A percentile compares a stretch with the other conserved stretches of the same genome.
phyloP scores from a whole-genome alignment of 345 rosid genomes.

The Acer saccharum region DNA sequence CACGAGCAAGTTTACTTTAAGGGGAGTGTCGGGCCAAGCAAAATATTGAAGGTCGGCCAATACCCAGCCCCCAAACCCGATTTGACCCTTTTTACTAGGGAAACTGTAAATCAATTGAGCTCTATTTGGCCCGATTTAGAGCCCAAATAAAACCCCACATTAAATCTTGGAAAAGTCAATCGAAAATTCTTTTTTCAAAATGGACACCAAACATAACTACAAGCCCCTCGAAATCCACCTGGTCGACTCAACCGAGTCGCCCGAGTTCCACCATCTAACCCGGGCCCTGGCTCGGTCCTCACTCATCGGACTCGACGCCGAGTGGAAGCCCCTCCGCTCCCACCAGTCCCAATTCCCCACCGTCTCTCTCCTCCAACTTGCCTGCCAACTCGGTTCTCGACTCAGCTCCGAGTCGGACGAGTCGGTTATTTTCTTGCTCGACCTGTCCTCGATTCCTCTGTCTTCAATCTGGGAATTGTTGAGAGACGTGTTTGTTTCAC shows the following conservation, averaged over 20 bases:
- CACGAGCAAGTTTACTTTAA: no score
- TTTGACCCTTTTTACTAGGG: no score
- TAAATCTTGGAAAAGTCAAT: not conserved
- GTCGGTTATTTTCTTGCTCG: constrained; percentile 68
- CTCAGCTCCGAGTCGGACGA: constrained; percentile 31
- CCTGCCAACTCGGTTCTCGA: constrained; percentile 49
- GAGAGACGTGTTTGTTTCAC: constrained; percentile 61
- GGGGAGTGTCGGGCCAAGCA: no score
- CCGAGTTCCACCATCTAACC: constrained; percentile 70
- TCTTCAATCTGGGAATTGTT: constrained; percentile 62
- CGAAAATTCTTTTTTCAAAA: not conserved
- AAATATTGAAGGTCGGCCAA: no score
- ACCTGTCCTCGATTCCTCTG: constrained; percentile 56
- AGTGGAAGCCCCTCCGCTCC: constrained; percentile 71
- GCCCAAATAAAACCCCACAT: not conserved
- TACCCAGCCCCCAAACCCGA: no score
- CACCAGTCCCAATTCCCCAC: constrained; percentile 53
- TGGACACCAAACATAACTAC: constrained; percentile 26
- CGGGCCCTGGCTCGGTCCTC: constrained; percentile 57
- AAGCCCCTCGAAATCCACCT: constrained; percentile 39
- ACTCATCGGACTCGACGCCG: constrained; percentile 79
- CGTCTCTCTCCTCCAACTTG: constrained; percentile 80
- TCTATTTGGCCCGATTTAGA: not conserved
- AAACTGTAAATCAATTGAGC: not conserved
- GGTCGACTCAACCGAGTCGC: constrained; percentile 56